A percentile compares a stretch with the other conserved stretches of the same genome.
These are phyloP conservation scores for Trichophyton rubrum DNA, from an alignment of 2,329 filamentous ascomycete genomes.

Conservation along the genomic window DNA sequence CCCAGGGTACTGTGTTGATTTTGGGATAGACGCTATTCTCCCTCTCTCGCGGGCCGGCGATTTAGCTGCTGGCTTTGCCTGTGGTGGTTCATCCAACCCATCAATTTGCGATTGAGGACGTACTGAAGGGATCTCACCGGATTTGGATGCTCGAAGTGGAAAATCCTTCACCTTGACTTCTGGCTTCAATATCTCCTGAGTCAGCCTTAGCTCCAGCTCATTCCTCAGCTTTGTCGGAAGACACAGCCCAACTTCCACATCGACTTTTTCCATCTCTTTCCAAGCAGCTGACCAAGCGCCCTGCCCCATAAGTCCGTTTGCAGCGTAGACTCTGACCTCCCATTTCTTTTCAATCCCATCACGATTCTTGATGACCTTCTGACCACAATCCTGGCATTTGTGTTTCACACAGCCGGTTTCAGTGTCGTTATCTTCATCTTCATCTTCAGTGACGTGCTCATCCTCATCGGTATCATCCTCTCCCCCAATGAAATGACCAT, in stretches of 20 bases:
- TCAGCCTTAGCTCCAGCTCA: conserved; percentile 35
- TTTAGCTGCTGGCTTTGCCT: not conserved
- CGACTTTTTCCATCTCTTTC: conserved; percentile 97
- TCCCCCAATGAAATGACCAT: conserved; percentile 43
- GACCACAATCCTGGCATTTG: conserved; percentile 40
- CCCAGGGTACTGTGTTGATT: not conserved
- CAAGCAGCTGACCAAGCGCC: conserved; percentile 89
- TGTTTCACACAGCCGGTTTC: conserved; percentile 23
- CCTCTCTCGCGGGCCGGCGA: not conserved
- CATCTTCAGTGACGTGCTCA: conserved; percentile 19
- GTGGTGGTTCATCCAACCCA: conserved; percentile 8
- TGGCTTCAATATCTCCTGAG: conserved; percentile 25
- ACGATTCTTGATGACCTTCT: conserved; percentile 34
- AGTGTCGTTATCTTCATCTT: conserved; percentile 22
- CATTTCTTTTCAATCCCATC: conserved; percentile 40
- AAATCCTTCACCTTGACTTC: conserved; percentile 4
- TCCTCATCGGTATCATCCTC: conserved; percentile 17
- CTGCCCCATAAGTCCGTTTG: conserved; percentile 83
- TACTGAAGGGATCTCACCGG: not conserved
- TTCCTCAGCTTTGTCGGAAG: conserved; percentile 42
- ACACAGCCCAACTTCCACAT: conserved; percentile 75
- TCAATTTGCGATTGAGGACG: conserved; percentile 13
- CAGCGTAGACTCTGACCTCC: conserved; percentile 76
- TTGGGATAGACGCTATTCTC: not conserved
- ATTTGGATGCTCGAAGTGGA: not conserved